A percentile compares a stretch with the other conserved stretches of the same genome.
Conservation (phyloP, 2,329 filamentous ascomycete species). For the Alternaria angustiovoidea region DNA sequence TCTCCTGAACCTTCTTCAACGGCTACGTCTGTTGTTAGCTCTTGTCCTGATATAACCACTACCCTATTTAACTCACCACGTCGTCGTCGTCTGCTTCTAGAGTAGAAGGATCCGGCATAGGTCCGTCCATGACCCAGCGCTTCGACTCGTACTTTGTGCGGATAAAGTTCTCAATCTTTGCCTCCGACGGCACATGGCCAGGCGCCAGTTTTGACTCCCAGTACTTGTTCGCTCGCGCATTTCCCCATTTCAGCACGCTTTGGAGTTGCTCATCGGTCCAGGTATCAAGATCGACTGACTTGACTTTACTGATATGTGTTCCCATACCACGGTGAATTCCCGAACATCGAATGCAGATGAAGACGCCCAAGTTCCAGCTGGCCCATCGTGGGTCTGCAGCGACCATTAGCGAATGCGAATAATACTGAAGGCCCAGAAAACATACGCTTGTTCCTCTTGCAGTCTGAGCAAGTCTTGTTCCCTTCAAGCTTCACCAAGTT, state of each 20-base stretch:
- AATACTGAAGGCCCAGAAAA: background rate
- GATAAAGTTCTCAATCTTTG: conserved; percentile 99
- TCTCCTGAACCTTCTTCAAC: conserved; percentile 72
- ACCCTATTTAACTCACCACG: conserved; percentile 64
- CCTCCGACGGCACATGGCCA: conserved; percentile 91
- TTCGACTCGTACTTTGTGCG: conserved; percentile 99
- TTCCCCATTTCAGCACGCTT: conserved; percentile 94
- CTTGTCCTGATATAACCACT: background rate
- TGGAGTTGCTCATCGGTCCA: conserved; percentile 99
- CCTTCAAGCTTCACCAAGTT: conserved; percentile 90
- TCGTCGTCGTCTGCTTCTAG: conserved; percentile 87
- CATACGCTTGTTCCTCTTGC: conserved; percentile 97
- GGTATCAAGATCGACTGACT: conserved; percentile 95
- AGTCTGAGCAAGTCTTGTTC: conserved; percentile 98
- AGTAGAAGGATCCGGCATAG: conserved; percentile 89
- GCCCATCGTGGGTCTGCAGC: conserved; percentile 94
- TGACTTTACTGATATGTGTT: conserved; percentile 97
- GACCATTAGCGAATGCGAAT: conserved; percentile 38
- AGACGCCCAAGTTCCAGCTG: conserved; percentile 97
- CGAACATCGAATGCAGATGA: conserved; percentile 97
- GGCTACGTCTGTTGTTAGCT: conserved; percentile 55
- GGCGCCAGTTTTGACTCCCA: conserved; percentile 95
- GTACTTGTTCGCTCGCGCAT: conserved; percentile 94
- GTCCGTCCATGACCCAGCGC: conserved; percentile 99
- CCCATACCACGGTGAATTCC: conserved; percentile 99